phyloP scores from a whole-genome alignment of 1,139 yeast genomes.

The Scheffersomyces illinoinensis region DNA sequence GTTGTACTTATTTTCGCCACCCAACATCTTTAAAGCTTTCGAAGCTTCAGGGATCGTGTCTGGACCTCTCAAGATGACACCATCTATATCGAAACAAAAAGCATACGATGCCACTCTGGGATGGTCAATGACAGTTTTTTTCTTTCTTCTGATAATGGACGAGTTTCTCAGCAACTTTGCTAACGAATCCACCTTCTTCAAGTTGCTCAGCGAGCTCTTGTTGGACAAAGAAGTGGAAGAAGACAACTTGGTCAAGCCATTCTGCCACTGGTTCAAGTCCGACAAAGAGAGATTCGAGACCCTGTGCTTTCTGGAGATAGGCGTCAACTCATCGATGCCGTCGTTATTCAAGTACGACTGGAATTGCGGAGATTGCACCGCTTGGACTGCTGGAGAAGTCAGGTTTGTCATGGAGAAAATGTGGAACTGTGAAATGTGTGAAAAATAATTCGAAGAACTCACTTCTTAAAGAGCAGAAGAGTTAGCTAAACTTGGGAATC shows the following conservation, averaged over 20 bases:
- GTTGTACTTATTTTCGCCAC: constrained; percentile 77
- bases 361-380: constrained; percentile 21
- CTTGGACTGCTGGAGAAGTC: background rate
- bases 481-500: background rate
- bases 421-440: background rate
- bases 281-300: constrained; percentile 72
- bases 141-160: constrained; percentile 50
- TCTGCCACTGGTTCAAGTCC: constrained; percentile 63
- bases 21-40: constrained; percentile 65
- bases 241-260: constrained; percentile 51
- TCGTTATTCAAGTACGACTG: constrained; percentile 69
- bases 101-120: constrained; percentile 78
- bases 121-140: constrained; percentile 60
- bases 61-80: constrained; percentile 79
- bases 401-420: background rate
- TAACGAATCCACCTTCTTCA: constrained; percentile 51
- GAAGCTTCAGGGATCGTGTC: constrained; percentile 76
- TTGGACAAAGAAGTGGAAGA: constrained; percentile 35
- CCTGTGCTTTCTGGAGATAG: constrained; percentile 59
- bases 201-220: constrained; percentile 38
- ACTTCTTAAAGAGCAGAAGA: background rate
- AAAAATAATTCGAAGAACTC: background rate
- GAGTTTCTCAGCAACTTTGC: constrained; percentile 54
- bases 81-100: constrained; percentile 85
- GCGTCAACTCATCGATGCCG: constrained; percentile 66